These are phyloP conservation scores for Euclidium syriacum DNA, from an alignment of 345 rosid genomes.

Conservation along the genomic window DNA sequence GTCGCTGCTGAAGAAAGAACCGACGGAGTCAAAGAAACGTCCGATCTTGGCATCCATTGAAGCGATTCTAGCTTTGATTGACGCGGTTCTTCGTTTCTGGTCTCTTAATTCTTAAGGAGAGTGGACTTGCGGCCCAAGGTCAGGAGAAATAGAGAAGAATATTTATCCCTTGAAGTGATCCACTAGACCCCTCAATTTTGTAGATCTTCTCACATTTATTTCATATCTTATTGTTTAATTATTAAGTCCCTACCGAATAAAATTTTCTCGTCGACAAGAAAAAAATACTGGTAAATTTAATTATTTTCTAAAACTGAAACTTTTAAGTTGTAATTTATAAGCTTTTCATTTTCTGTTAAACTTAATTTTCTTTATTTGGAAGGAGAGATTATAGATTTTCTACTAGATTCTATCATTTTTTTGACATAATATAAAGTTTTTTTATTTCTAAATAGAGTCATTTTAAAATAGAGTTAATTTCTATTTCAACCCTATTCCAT, in stretches of 20 bases:
- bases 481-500: too few relatives aligned
- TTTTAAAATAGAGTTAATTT: too few relatives aligned
- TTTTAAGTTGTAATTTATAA: too few relatives aligned
- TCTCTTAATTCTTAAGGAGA: slow-evolving; percentile 4
- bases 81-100: not conserved
- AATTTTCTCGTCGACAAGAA: not conserved
- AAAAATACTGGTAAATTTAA: too few relatives aligned
- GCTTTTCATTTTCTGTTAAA: too few relatives aligned
- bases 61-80: slow-evolving; percentile 13
- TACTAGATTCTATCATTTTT: too few relatives aligned
- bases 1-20: slow-evolving; percentile 57
- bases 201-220: not conserved
- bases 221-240: not conserved
- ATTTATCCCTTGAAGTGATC: not conserved
- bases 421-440: too few relatives aligned
- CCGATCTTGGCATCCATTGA: slow-evolving; percentile 35
- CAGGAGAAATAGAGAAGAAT: not conserved
- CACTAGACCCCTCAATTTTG: slow-evolving; percentile 2
- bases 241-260: not conserved
- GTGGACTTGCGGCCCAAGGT: slow-evolving; percentile 14
- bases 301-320: too few relatives aligned
- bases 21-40: slow-evolving; percentile 44
- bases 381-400: too few relatives aligned
- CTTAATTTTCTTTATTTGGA: too few relatives aligned
- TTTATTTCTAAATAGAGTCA: too few relatives aligned